phyloP scores from a whole-genome alignment of 805 yeast species.

The Yamadazyma insecticola region DNA sequence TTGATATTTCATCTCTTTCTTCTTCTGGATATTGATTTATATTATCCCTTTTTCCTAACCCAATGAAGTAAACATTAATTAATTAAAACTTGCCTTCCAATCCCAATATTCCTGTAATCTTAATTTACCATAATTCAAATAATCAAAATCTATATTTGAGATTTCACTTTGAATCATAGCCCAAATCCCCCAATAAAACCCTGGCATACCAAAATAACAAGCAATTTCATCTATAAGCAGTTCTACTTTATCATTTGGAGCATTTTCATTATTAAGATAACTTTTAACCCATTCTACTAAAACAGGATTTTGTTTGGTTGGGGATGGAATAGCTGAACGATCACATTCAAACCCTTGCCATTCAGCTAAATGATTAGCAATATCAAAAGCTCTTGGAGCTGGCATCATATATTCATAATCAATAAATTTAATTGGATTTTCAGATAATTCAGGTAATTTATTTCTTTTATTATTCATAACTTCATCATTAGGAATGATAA shows the following conservation, averaged over 20 bases:
- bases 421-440: constrained; percentile 51
- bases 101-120: constrained; percentile 65
- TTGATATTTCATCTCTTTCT: too few relatives aligned
- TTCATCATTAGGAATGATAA: constrained; percentile 49
- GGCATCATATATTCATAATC: constrained; percentile 72
- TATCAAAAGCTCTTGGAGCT: constrained; percentile 70
- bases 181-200: constrained; percentile 85
- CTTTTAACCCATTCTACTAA: constrained; percentile 56
- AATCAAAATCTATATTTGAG: constrained; percentile 70
- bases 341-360: constrained; percentile 83
- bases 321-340: constrained; percentile 52
- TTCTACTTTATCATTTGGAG: constrained; percentile 30
- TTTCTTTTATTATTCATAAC: constrained; percentile 3
- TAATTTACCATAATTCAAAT: constrained; percentile 52
- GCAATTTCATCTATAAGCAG: constrained; percentile 51
- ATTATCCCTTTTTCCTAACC: too few relatives aligned
- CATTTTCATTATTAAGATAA: constrained; percentile 40
- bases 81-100: constrained; percentile 46
- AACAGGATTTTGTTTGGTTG: constrained; percentile 36
- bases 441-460: constrained; percentile 14
- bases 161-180: constrained; percentile 68
- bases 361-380: constrained; percentile 70
- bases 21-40: too few relatives aligned
- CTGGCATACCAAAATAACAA: constrained; percentile 71
- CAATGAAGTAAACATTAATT: constrained; percentile 6